Evolutionary conservation across 257 asterid genomes (phyloP), one percentile per base, ranked within the genome.

Genomic region (Nicotiana paniculata): DNA sequence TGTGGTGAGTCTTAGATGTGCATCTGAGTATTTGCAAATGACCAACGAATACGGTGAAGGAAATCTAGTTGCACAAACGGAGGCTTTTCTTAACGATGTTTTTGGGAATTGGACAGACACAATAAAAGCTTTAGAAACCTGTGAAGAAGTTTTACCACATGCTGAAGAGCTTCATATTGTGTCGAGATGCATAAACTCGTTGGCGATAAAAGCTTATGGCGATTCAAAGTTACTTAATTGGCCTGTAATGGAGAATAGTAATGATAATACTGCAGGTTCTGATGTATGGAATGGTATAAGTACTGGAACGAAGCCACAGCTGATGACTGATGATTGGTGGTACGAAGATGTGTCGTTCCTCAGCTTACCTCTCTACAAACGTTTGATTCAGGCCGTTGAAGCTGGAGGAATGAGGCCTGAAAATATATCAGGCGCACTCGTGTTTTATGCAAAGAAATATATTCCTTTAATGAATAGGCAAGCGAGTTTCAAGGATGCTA

Each of bases 1-100:
- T 75, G 95, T 92, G 3, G 99, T 91, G 3, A 77, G 92, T 69
- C 90, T 96, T 2, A 81, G 98, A 39, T 94, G 99, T 66, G 97
- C 99, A 15, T 89, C 99, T 0, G 99, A 92, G 90, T 90, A 86
- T 32, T 95, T 96, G 26, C 90, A 88, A 64, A 96, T 96, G 99
- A 90, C 82, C 3, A 97, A 94, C 18, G 99, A 96, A 16, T 91
- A 90, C 21, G 97, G 97, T 11, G 97, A 94, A 46, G 95, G 91
- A 24, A 96, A 96, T 83, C 97, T 96, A 53, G 87, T 91, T 33
- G 48, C 84, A 3, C 97, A 89, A 63, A 87, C 98, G 0, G 98
- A 96, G 81, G 55, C 85, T 1, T 94, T 92, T 39, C 92, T 96
- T 0, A 85, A 85, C 37, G 92, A 94, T 17, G 92, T 93, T 2